Conservation (phyloP, 176 grass and related monocot species). For the Carex littledalei region DNA sequence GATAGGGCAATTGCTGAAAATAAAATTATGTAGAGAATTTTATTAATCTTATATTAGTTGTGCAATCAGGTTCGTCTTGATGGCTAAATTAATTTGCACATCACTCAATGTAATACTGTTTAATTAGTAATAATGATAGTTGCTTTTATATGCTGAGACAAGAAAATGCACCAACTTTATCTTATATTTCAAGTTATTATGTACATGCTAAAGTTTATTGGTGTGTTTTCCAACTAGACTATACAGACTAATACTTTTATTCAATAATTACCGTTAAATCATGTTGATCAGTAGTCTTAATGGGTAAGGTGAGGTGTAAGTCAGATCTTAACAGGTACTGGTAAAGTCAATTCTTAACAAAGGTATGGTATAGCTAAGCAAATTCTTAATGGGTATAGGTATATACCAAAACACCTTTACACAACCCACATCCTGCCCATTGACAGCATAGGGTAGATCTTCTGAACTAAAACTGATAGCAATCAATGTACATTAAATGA, state of each 20-base stretch:
- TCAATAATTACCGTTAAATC: background rate
- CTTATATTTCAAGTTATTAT: background rate
- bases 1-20: background rate
- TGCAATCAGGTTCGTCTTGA: background rate
- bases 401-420: background rate
- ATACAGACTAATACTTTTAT: background rate
- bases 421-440: background rate
- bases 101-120: background rate
- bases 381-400: background rate
- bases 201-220: background rate
- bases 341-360: slow-evolving; percentile 5
- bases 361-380: background rate
- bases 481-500: background rate
- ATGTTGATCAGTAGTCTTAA: background rate
- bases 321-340: background rate
- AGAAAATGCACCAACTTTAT: background rate
- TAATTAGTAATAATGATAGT: background rate
- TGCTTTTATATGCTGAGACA: background rate
- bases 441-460: background rate
- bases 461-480: background rate
- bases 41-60: background rate
- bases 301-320: background rate
- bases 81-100: background rate
- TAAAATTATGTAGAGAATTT: background rate
- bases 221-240: background rate